These are phyloP conservation scores for Leishmania arabica DNA, from an alignment of 208 protist species.

Conservation along the genomic window DNA sequence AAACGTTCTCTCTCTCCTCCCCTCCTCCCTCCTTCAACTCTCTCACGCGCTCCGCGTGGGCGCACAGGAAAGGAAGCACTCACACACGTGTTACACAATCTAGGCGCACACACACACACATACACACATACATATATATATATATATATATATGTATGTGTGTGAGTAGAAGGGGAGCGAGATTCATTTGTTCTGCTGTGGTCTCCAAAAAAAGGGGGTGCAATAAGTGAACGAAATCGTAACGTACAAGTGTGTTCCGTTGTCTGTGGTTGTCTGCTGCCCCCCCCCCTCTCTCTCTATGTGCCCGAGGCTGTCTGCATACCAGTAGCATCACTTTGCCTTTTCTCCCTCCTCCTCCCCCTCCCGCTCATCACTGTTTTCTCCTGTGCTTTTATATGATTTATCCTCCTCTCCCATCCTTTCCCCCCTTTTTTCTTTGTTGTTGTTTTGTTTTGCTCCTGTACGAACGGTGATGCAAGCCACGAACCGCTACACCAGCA, in stretches of 20 bases:
- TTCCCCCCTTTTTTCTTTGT: conserved; percentile 12
- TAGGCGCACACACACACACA: neutral
- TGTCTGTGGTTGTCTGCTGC: neutral
- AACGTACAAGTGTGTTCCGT: neutral
- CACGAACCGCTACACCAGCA: conserved; percentile 27
- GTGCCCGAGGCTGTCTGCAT: too few relatives aligned
- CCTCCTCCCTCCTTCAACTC: neutral
- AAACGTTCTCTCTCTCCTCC: neutral
- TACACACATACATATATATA: too few relatives aligned
- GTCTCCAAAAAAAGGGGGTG: neutral
- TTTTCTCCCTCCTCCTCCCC: neutral
- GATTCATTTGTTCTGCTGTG: neutral
- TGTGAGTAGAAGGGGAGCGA: neutral
- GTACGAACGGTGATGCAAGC: neutral
- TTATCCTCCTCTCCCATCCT: conserved; percentile 3
- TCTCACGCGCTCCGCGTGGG: too few relatives aligned
- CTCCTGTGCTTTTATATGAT: neutral
- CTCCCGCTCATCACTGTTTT: conserved; percentile 10
- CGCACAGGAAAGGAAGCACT: neutral
- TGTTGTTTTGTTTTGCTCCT: neutral
- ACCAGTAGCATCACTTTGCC: too few relatives aligned
- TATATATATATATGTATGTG: too few relatives aligned
- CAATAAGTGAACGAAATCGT: neutral
- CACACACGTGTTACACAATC: neutral
- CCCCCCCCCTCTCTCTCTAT: neutral